Conservation (phyloP, 2,329 filamentous ascomycete genomes). For the Gaeumannomyces sp. region DNA sequence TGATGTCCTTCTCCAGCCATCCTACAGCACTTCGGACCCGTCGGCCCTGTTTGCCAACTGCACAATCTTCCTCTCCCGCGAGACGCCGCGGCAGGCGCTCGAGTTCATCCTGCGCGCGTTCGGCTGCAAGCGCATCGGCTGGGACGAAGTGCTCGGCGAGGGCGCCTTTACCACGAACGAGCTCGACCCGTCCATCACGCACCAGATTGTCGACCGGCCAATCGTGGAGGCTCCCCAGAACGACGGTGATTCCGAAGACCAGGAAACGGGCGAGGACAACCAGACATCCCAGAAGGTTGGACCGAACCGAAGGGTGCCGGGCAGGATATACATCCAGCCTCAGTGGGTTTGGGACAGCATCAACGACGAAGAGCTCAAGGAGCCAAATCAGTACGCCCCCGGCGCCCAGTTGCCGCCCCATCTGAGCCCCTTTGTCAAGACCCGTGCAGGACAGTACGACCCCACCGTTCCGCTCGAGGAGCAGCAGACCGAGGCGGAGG, state of each 20-base stretch:
- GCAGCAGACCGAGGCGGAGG: slow-evolving; percentile 83
- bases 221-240: slow-evolving; percentile 55
- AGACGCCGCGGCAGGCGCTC: slow-evolving; percentile 82
- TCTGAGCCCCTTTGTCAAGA: slow-evolving; percentile 91
- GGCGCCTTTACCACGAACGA: slow-evolving; percentile 91
- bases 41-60: slow-evolving; percentile 78
- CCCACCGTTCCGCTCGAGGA: slow-evolving; percentile 79
- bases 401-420: slow-evolving; percentile 88
- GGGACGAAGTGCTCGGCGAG: slow-evolving; percentile 85
- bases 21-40: slow-evolving; percentile 57
- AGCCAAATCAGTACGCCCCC: slow-evolving; percentile 81
- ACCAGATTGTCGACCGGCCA: slow-evolving; percentile 92
- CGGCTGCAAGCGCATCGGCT: slow-evolving; percentile 91
- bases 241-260: slow-evolving; percentile 35
- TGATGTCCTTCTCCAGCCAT: slow-evolving; percentile 78
- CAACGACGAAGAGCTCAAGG: slow-evolving; percentile 84
- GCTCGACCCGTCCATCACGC: slow-evolving; percentile 80
- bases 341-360: slow-evolving; percentile 99
- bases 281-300: slow-evolving; percentile 54
- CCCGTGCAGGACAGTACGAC: slow-evolving; percentile 82
- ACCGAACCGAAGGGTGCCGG: slow-evolving; percentile 72
- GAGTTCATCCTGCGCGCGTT: slow-evolving; percentile 93
- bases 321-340: slow-evolving; percentile 86
- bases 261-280: slow-evolving; percentile 43
- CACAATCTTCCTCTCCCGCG: slow-evolving; percentile 88